phyloP scores from a whole-genome alignment of 306 rosid species.

The Prunus dulcis region DNA sequence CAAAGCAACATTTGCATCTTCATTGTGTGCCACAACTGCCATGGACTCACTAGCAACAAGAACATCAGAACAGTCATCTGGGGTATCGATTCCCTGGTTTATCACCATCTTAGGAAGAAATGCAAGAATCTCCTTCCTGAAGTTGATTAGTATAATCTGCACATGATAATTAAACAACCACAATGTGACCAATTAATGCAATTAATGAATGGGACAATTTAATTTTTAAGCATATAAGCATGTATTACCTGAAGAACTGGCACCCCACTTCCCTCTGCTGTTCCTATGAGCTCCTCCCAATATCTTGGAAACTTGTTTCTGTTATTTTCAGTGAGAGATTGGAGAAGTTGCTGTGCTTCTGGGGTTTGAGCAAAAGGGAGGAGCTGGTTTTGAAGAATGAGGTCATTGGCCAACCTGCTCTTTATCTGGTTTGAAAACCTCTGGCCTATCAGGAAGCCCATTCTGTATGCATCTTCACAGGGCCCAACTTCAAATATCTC shows the following conservation, averaged over 20 bases:
- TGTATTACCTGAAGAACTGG: slow-evolving; percentile 69
- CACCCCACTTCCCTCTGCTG: slow-evolving; percentile 65
- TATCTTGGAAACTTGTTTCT: slow-evolving; percentile 49
- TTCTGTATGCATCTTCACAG: slow-evolving; percentile 30
- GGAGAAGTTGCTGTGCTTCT: slow-evolving; percentile 49
- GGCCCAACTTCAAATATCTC: slow-evolving; percentile 33
- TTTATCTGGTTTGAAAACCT: slow-evolving; percentile 52
- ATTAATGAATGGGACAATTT: neutral
- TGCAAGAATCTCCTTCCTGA: slow-evolving; percentile 81
- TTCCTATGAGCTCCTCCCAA: slow-evolving; percentile 75
- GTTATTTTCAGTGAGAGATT: slow-evolving; percentile 45
- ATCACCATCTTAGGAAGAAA: slow-evolving; percentile 50
- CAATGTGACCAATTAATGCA: neutral
- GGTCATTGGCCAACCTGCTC: slow-evolving; percentile 49
- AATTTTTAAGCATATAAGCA: slow-evolving; percentile 3
- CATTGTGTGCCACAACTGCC: slow-evolving; percentile 85
- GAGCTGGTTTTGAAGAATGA: slow-evolving; percentile 61
- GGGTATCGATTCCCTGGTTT: slow-evolving; percentile 18
- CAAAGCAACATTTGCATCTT: slow-evolving; percentile 75
- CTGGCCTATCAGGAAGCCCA: slow-evolving; percentile 65
- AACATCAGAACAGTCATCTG: slow-evolving; percentile 79
- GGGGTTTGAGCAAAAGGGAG: slow-evolving; percentile 59
- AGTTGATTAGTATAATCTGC: slow-evolving; percentile 73
- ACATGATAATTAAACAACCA: slow-evolving; percentile 2
- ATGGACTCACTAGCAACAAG: slow-evolving; percentile 60